Percentiles rank a stretch among this genome's conserved stretches.
phyloP scores from a whole-genome alignment of 2,329 filamentous ascomycete genomes.

The Monosporascus sp. region DNA sequence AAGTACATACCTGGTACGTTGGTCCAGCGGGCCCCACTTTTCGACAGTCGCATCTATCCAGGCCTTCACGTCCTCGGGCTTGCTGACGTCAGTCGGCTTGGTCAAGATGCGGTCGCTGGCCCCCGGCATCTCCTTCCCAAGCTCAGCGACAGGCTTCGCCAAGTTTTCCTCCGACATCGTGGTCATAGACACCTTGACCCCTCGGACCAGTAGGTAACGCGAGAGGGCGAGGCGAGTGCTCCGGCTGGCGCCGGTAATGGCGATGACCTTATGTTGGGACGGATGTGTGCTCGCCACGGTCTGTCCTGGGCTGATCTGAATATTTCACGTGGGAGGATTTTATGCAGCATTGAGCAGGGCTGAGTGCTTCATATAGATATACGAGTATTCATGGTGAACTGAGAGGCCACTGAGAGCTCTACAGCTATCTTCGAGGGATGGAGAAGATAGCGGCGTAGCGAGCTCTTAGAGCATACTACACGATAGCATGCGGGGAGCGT shows the following conservation, averaged over 20 bases:
- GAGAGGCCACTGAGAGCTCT: no score
- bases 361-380: no score
- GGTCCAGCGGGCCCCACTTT: slow-evolving; percentile 23
- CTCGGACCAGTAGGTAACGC: slow-evolving; percentile 13
- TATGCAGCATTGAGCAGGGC: no score
- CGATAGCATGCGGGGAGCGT: no score
- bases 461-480: no score
- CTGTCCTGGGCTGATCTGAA: background rate
- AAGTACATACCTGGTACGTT: slow-evolving; percentile 29
- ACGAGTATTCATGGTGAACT: no score
- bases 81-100: slow-evolving; percentile 23
- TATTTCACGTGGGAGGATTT: no score
- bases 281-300: background rate
- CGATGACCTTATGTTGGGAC: slow-evolving; percentile 7
- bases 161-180: slow-evolving; percentile 22
- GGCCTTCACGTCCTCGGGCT: slow-evolving; percentile 22
- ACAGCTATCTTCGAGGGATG: no score
- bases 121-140: slow-evolving; percentile 19
- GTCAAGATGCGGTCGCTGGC: slow-evolving; percentile 2
- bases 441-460: no score
- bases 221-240: slow-evolving; percentile 7
- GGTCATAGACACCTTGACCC: slow-evolving; percentile 26
- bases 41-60: slow-evolving; percentile 28
- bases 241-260: slow-evolving; percentile 6
- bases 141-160: slow-evolving; percentile 16